Evolutionary conservation across 2,329 filamentous ascomycete species (phyloP), one percentile per base, ranked within the genome.

Genomic region (Fusarium luffae): DNA sequence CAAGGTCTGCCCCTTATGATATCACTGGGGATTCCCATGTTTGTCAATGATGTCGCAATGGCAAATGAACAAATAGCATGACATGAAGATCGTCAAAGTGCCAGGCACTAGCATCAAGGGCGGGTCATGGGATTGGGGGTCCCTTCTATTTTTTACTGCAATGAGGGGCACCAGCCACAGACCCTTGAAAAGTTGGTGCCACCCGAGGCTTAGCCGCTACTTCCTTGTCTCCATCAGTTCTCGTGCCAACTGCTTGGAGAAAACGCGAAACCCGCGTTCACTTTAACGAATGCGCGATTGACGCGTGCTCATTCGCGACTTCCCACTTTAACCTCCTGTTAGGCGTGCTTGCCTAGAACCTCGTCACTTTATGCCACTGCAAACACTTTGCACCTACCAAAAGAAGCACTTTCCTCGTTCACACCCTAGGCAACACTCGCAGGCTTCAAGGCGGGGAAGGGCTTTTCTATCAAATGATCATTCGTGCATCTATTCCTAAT

Each of bases 231-330:
- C 16, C 46, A 49, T 44, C 14, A 37, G 32, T 51, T 27, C 49
- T 51, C 49, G 32, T 51, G 49, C 32, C 49, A 51, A 51, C 49
- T 41, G n/a, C 23, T 18, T 51, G n/a, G 21, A 9, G 32, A 11
- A 18, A 30, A 68, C 68, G 59, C 56, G 52, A 68, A 60, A 69
- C 62, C 52, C 54, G 40, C 54, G 42, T 66, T 43, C 63, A 57
- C 41, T 48, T 58, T 47, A 40, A 51, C 18, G 4, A 16, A 27
- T 62, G 76, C 77, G 71, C 77, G 76, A 79, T 68, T 70, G 59
- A 78, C 77, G 77, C 78, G 78, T 70, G 32, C 32, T 34, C 28
- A 50, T 27, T 69, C 77, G 77, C 76, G 77, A 77, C 70, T 66
- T 70, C 65, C 64, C 49, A 59, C 27, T 52, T 56, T 58, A 46